Base-by-base conservation (phyloP, 768 basidiomycete genomes). In the Amanita rubescens region DNA sequence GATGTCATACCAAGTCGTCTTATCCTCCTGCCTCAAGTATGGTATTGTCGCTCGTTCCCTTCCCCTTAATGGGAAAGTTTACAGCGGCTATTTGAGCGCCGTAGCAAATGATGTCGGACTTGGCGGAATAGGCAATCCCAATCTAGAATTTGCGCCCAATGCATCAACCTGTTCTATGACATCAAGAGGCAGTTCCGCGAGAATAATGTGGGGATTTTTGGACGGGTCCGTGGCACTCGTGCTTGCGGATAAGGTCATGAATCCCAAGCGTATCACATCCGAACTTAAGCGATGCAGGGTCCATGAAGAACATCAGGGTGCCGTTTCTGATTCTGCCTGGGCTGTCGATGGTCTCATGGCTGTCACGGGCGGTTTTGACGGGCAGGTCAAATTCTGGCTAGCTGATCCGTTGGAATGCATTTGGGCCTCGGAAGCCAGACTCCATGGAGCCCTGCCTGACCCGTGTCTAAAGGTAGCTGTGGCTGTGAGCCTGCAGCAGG, bases 381-480 rank as follows among this genome's bases (percentile, higher is more conserved):
- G 87, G 0, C 67, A 70, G 20, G 75, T 88, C 58, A 92, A 90
- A 63, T 57, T 93, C 2, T 92, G 90, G 90, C 77, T 85, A 54
- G 67, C 75, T 14, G 78, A 74, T 58, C 68, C 67, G 3, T 64
- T 80, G 12, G 59, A 56, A n/a, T 84, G 82, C 55, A 49, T 84
- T 19, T 91, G 87, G 88, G 76, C 80, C 1, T 87, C 82, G 17
- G 67, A 73, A 15, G 62, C 59, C 20, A 69, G 70, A 15, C 53
- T 56, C 1, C 57, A 61, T 30, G 63, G 65, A 10, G 63, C 73
- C 12, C 59, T 76, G 1, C 67, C 71, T 1, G 82, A 85, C 57
- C 65, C 79, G 1, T 80, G 75, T 58, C 57, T 79, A 38, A 77
- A 74, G 57, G 72, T 87, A 2, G 72, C 72, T 2, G 68, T 75